Percentiles rank a stretch among this genome's conserved stretches.
Conservation (phyloP, 2,329 filamentous ascomycete species). For the Colletotrichum orchidophilum region DNA sequence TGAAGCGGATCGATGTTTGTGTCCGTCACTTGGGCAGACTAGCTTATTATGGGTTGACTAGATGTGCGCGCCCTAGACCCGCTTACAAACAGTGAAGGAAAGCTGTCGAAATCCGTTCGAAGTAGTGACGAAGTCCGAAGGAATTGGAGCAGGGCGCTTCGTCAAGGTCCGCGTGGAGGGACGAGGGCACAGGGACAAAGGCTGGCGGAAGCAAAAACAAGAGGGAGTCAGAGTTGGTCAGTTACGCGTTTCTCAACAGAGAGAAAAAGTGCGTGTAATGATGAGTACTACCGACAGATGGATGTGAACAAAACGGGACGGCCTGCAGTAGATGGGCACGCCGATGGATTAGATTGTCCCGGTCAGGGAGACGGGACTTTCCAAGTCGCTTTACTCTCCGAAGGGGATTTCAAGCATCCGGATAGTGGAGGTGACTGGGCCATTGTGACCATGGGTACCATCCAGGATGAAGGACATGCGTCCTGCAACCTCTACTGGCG, state of each 20-base stretch:
- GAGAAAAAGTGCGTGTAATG: conserved; percentile 20
- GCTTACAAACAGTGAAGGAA: conserved; percentile 4
- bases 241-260: not conserved
- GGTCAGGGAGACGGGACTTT: conserved; percentile 11
- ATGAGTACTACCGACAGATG: not conserved
- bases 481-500: not conserved
- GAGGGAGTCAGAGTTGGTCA: conserved; percentile 1
- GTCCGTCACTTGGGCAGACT: conserved; percentile 14
- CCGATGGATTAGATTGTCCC: not conserved
- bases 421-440: conserved; percentile 1
- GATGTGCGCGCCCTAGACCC: not conserved
- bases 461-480: not conserved
- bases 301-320: conserved; percentile 8
- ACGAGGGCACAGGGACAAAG: not conserved
- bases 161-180: not conserved
- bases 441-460: not conserved
- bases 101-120: not conserved
- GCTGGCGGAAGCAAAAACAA: not conserved
- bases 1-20: conserved; percentile 1
- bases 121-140: conserved; percentile 5
- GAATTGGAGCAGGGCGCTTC: not conserved
- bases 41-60: not conserved
- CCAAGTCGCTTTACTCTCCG: conserved; percentile 4
- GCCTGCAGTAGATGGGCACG: conserved; percentile 13
- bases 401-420: not conserved